A percentile compares a stretch with the other conserved stretches of the same genome.
These are phyloP conservation scores for Trametes elegans DNA, from an alignment of 768 basidiomycete species.

Conservation along the genomic window DNA sequence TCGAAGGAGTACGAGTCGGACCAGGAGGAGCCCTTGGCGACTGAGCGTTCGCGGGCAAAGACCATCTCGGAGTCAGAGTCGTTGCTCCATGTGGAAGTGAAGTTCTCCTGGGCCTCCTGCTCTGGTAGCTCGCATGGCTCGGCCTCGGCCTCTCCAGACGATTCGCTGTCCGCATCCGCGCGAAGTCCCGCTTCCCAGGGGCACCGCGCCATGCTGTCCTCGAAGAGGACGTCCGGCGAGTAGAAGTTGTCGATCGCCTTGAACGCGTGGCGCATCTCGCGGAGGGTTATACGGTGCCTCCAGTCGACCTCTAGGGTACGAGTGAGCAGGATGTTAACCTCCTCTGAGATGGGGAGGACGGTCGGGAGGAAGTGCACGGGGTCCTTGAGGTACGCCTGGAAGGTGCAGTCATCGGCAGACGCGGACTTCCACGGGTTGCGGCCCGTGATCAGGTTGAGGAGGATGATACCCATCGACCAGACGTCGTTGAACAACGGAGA, in stretches of 20 bases:
- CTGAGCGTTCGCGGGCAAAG: slow-evolving; percentile 25
- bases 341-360: slow-evolving; percentile 37
- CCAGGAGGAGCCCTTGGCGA: slow-evolving; percentile 20
- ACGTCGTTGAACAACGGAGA: slow-evolving; percentile 89
- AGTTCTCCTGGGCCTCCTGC: slow-evolving; percentile 26
- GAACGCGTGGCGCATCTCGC: slow-evolving; percentile 56
- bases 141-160: slow-evolving; percentile 46
- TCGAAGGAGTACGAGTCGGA: slow-evolving; percentile 18
- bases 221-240: slow-evolving; percentile 70
- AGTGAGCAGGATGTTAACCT: slow-evolving; percentile 34
- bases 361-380: slow-evolving; percentile 77
- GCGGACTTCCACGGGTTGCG: slow-evolving; percentile 97
- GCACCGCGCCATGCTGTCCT: slow-evolving; percentile 77
- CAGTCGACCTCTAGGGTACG: slow-evolving; percentile 35
- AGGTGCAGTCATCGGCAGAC: slow-evolving; percentile 77
- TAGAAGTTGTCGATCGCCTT: slow-evolving; percentile 64
- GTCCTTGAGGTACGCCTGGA: slow-evolving; percentile 80
- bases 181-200: slow-evolving; percentile 75
- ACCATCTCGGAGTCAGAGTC: slow-evolving; percentile 32
- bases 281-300: slow-evolving; percentile 33
- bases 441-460: slow-evolving; percentile 92
- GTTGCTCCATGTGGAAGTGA: slow-evolving; percentile 26
- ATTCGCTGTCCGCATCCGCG: slow-evolving; percentile 45
- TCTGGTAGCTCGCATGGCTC: slow-evolving; percentile 39
- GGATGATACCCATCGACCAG: slow-evolving; percentile 95